Conservation (phyloP, 2,329 filamentous ascomycete species). For the Fusarium setosum region DNA sequence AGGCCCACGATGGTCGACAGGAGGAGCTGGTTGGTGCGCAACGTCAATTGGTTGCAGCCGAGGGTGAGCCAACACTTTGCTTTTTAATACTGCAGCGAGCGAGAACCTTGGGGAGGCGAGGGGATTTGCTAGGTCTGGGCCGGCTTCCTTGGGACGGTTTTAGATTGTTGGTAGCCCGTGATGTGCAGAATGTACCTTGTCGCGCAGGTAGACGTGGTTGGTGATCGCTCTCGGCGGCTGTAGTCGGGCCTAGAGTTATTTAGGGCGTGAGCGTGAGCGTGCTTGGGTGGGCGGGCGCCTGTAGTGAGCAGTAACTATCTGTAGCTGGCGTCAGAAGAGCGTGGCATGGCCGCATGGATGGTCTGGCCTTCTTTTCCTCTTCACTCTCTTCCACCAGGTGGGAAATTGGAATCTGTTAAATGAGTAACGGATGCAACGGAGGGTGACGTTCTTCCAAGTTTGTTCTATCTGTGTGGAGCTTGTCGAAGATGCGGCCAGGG, state of each 20-base stretch:
- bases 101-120: not conserved
- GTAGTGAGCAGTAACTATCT: not conserved
- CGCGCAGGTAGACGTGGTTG: constrained; percentile 15
- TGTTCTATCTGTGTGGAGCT: constrained; percentile 17
- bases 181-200: constrained; percentile 6
- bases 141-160: constrained; percentile 15
- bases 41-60: constrained; percentile 22
- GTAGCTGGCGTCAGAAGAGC: constrained; percentile 4
- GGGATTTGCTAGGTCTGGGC: constrained; percentile 13
- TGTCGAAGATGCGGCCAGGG: constrained; percentile 6
- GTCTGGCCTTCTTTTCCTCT: not conserved
- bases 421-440: constrained; percentile 13
- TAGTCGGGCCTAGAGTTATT: constrained; percentile 4
- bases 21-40: constrained; percentile 32
- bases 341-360: constrained; percentile 16
- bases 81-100: constrained; percentile 23
- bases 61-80: constrained; percentile 16
- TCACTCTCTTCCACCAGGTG: not conserved
- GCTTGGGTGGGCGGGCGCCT: not conserved
- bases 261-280: not conserved
- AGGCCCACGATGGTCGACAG: constrained; percentile 23
- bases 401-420: constrained; percentile 5
- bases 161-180: constrained; percentile 10
- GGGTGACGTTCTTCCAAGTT: constrained; percentile 7
- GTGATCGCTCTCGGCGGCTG: constrained; percentile 25